Evolutionary conservation across 805 yeast genomes (phyloP), one percentile per base, ranked within the genome.

Genomic region (Yarrowia alimentaria): DNA sequence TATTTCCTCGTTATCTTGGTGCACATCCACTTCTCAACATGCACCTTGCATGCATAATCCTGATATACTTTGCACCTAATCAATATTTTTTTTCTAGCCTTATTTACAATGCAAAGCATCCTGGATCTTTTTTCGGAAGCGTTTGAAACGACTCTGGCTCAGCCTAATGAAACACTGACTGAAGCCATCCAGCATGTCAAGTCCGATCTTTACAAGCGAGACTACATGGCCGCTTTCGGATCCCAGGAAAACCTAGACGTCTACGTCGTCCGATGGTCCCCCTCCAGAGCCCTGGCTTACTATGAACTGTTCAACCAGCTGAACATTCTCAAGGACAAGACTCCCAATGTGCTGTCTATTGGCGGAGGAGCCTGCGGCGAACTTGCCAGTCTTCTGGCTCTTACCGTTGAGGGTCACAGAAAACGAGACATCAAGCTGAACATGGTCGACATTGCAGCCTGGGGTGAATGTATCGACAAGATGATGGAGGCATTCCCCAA

Each of bases 321-420:
- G 11, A 8, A 25, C 4, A 21, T 31, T 14, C 35, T 29, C 24
- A 18, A 26, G 9, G 25, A 20, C 13, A 16, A 68, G 3, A 64
- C 14, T 3, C 37, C 37, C 16, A 47, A 72, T 6, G 76, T 81
- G 0, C 63, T 87, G 26, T 77, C 83, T 58, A 72, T 89, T 28
- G 96, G 96, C 14, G 96, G 94, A 18, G 96, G 96, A 26, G 96
- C 96, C 0, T 86, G 91, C 4, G 85, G 88, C 2, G 96, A 88
- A 62, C 65, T 87, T 18, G 77, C 78, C 7, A 85, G 78, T 0
- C 60, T 86, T 33, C 78, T 79, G 1, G 73, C 89, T 13, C 68
- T 84, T 1, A 81, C 79, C 55, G 69, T 60, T 61, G 38, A 52
- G 19, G 49, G 53, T 20, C 28, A 42, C 12, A 47, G 33, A 4